Conservation (phyloP, 164 flowering plant species). For the Buxus sempervirens region DNA sequence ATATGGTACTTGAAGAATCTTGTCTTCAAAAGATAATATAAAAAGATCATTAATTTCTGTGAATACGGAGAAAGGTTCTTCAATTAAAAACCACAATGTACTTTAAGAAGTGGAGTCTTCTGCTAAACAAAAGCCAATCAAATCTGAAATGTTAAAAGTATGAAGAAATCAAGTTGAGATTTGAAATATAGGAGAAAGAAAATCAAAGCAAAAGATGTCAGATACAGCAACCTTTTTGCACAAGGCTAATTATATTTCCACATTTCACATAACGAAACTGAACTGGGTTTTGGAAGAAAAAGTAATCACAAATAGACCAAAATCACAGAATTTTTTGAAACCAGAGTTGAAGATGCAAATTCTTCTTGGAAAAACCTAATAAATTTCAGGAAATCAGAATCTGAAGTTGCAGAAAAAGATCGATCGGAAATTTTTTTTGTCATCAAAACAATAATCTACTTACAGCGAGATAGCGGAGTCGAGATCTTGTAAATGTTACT, state of each 20-base stretch:
- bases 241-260: too few species aligned
- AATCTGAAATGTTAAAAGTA: background rate
- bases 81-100: slow-evolving; percentile 19
- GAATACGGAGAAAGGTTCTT: background rate
- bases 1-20: background rate
- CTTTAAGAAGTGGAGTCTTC: slow-evolving; percentile 33
- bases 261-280: too few species aligned
- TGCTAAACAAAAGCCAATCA: slow-evolving; percentile 32
- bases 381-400: background rate
- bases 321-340: background rate
- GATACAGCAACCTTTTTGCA: too few species aligned
- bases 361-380: background rate
- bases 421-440: background rate
- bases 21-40: slow-evolving; percentile 1
- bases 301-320: background rate
- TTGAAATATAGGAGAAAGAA: background rate
- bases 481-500: slow-evolving; percentile 64
- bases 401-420: background rate
- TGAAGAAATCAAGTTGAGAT: background rate
- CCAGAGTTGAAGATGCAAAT: background rate
- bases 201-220: background rate
- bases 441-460: slow-evolving; percentile 15
- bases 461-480: slow-evolving; percentile 51
- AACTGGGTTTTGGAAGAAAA: too few species aligned
- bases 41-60: background rate